Evolutionary conservation across 1,284 basidiomycete genomes (phyloP), one percentile per base, ranked within the genome.

Genomic region (Termitomyces sp.): DNA sequence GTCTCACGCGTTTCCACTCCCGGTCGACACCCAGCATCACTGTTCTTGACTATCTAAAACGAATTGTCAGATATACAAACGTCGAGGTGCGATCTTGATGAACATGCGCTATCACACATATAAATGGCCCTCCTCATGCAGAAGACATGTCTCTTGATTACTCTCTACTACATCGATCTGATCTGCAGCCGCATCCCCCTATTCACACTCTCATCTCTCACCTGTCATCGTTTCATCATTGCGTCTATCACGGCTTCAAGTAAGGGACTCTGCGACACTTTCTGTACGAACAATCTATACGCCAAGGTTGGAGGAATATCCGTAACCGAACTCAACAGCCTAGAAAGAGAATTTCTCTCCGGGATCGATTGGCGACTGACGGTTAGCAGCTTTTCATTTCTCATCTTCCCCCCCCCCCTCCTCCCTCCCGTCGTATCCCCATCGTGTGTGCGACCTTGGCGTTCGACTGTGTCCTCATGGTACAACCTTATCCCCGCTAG

Each of bases 201-300:
- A 47, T 96, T 96, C 74, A 95, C 91, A 38, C 82, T 98, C 61
- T 91, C 92, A 41, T 96, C 92, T 33, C 82, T 96, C 66, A 98
- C 95, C 31, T 94, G 94, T 65, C 95, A 97, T 73, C 92, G 94
- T 53, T 97, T 97, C 74, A 80, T 95, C 67, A 96, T 96, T 72
- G 82, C 94, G 50, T 83, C 92, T 61, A 86, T 95, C 67, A 84
- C 88, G 39, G 87, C 94, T 53, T 86, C 91, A 54, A 89, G 84
- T 71, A 97, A 98, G 72, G 91, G 92, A 1, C 83, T 96, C 52
- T 95, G 90, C 71, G 94, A 98, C 73, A 83, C 86, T 17, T 97
- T 97, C 70, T 94, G 91, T 73, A 92, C 91, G 44, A 97, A 97
- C 70, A 83, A 82, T 50, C 83, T 94, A 65, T 97, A 97, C 72